phyloP scores from a whole-genome alignment of 2,329 filamentous ascomycete species.

The Dendrostoma leiphaemia region DNA sequence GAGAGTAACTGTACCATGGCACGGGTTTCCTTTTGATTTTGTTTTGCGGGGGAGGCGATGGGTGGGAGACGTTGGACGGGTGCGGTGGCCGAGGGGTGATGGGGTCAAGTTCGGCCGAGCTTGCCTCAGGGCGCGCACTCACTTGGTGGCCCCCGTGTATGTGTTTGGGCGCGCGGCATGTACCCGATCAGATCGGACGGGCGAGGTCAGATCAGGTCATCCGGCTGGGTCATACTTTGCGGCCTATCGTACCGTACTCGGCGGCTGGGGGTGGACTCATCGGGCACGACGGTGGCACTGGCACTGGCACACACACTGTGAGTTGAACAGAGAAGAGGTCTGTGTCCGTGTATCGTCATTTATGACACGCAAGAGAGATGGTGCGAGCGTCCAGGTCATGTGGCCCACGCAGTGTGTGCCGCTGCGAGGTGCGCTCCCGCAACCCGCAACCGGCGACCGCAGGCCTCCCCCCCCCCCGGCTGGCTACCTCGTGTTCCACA shows the following conservation, averaged over 20 bases:
- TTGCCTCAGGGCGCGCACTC: too few species aligned
- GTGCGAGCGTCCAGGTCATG: neutral
- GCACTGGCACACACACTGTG: too few species aligned
- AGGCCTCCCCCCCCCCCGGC: neutral
- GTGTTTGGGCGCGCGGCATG: too few species aligned
- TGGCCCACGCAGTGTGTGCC: neutral
- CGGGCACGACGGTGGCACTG: neutral
- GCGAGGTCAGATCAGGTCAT: neutral
- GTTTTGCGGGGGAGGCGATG: too few species aligned
- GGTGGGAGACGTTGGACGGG: neutral
- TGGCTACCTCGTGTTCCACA: neutral
- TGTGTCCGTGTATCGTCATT: neutral
- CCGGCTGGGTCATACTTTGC: neutral
- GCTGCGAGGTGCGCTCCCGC: neutral
- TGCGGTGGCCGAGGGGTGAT: neutral
- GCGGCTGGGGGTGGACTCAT: neutral
- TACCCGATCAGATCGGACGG: constrained; percentile 1
- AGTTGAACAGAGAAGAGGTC: too few species aligned
- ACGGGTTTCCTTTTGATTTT: too few species aligned
- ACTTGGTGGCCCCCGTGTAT: too few species aligned
- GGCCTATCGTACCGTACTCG: neutral
- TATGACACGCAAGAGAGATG: neutral
- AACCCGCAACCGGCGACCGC: neutral
- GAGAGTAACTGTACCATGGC: too few species aligned
- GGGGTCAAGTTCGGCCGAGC: too few species aligned